Percentiles rank a stretch among this genome's conserved stretches.
Conservation (phyloP, 2,329 filamentous ascomycete species). For the Westerdykella aurantiaca region DNA sequence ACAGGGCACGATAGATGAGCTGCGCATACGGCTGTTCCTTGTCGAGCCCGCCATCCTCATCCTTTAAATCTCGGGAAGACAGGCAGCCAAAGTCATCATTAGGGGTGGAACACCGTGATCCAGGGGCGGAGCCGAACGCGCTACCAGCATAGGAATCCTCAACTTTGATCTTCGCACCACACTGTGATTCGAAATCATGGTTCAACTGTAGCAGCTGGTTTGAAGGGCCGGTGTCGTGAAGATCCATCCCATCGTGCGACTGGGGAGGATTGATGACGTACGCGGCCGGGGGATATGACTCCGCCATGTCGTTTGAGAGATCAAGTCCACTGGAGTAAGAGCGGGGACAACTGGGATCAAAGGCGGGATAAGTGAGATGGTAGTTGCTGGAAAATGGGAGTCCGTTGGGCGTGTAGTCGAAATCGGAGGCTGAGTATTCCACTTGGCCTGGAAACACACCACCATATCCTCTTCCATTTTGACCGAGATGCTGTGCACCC, state of each 20-base stretch:
- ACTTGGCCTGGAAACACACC: not conserved
- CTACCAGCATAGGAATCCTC: constrained; percentile 17
- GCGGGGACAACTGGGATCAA: constrained; percentile 19
- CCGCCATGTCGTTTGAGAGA: constrained; percentile 6
- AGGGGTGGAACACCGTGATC: constrained; percentile 16
- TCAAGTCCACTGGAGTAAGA: constrained; percentile 14
- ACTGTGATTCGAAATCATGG: constrained; percentile 22
- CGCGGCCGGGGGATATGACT: constrained; percentile 27
- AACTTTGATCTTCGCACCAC: constrained; percentile 10
- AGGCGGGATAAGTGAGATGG: constrained; percentile 14
- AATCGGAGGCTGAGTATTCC: constrained; percentile 9
- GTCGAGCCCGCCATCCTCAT: constrained; percentile 21
- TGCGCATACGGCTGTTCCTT: constrained; percentile 69
- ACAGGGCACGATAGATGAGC: constrained; percentile 71
- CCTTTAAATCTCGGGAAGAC: too few species aligned
- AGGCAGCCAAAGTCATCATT: constrained; percentile 7
- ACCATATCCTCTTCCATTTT: constrained; percentile 9
- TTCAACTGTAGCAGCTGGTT: constrained; percentile 19
- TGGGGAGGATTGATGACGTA: constrained; percentile 28
- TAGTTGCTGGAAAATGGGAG: constrained; percentile 19
- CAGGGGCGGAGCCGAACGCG: constrained; percentile 14
- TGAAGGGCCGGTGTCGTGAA: constrained; percentile 15
- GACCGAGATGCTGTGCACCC: constrained; percentile 7
- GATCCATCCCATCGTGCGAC: constrained; percentile 15
- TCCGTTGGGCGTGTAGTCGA: constrained; percentile 17